Conservation (phyloP, 345 rosid species). For the Hirschfeldia incana region DNA sequence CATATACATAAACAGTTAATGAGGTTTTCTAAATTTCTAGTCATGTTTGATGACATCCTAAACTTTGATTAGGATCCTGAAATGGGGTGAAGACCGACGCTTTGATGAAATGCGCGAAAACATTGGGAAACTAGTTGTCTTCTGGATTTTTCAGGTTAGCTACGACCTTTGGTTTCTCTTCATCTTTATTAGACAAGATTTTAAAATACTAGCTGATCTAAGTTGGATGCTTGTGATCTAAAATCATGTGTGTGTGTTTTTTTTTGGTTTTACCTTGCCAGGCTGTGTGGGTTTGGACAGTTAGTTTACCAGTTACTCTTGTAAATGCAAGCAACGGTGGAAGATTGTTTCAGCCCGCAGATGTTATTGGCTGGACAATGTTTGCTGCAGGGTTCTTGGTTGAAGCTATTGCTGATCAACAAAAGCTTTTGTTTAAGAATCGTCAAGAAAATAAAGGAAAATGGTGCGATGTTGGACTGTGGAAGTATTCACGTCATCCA, state of each 20-base stretch:
- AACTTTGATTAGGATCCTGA: conserved; percentile 55
- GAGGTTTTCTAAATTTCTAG: too few species aligned
- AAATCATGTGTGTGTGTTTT: neutral
- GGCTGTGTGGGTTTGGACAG: conserved; percentile 98
- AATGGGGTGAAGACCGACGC: conserved; percentile 96
- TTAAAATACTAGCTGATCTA: too few species aligned
- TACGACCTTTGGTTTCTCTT: neutral
- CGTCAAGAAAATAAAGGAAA: conserved; percentile 74
- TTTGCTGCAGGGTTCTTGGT: conserved; percentile 60
- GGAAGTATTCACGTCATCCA: conserved; percentile 88
- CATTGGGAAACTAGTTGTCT: conserved; percentile 68
- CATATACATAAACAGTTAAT: too few species aligned
- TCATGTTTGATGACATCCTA: too few species aligned
- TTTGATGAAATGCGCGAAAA: conserved; percentile 81
- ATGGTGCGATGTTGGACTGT: conserved; percentile 82
- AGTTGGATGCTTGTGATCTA: conserved; percentile 12
- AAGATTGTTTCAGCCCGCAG: conserved; percentile 61
- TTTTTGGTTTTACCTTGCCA: conserved; percentile 32
- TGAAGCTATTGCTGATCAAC: conserved; percentile 88
- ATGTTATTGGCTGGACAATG: conserved; percentile 85
- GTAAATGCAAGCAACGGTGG: conserved; percentile 76
- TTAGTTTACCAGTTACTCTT: conserved; percentile 85
- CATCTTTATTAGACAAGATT: neutral
- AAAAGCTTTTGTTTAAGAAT: conserved; percentile 77
- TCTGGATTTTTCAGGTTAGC: conserved; percentile 85